A percentile compares a stretch with the other conserved stretches of the same genome.
Evolutionary conservation across 2,329 filamentous ascomycete species (phyloP).

Genomic region (Colletotrichum navitas): DNA sequence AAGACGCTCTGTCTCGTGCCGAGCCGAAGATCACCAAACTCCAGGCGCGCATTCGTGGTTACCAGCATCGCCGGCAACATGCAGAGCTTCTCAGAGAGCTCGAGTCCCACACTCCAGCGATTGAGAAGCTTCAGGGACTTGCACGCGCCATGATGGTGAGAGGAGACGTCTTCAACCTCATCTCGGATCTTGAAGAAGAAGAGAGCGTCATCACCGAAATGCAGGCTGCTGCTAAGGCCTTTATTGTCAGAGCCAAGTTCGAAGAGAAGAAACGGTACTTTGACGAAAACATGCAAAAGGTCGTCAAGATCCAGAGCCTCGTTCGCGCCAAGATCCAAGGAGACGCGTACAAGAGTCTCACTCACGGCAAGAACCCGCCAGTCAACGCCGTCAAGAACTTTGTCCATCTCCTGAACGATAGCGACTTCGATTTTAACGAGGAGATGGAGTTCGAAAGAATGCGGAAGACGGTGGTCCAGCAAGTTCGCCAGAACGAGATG

Average conservation of each 20-base stretch:
- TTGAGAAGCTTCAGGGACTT: constrained; percentile 79
- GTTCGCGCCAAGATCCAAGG: constrained; percentile 95
- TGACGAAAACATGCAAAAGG: constrained; percentile 97
- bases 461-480: constrained; percentile 95
- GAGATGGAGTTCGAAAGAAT: constrained; percentile 97
- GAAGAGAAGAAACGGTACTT: constrained; percentile 90
- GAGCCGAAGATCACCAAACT: constrained; percentile 69
- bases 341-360: constrained; percentile 97
- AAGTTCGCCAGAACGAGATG: constrained; percentile 96
- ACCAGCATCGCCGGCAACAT: constrained; percentile 71
- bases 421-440: constrained; percentile 98
- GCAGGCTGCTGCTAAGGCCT: constrained; percentile 80
- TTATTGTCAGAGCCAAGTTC: constrained; percentile 80
- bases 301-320: constrained; percentile 98
- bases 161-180: constrained; percentile 77
- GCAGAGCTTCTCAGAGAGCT: constrained; percentile 76
- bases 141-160: constrained; percentile 84
- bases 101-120: constrained; percentile 73
- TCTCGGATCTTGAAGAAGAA: constrained; percentile 84
- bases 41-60: constrained; percentile 77
- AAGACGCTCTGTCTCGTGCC: constrained; percentile 69
- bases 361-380: constrained; percentile 94
- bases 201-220: constrained; percentile 82
- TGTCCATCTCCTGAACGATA: constrained; percentile 96
- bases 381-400: constrained; percentile 98